Evolutionary conservation across 441 rosid species (phyloP).

Genomic region (Euphorbia schlechtendalii): DNA sequence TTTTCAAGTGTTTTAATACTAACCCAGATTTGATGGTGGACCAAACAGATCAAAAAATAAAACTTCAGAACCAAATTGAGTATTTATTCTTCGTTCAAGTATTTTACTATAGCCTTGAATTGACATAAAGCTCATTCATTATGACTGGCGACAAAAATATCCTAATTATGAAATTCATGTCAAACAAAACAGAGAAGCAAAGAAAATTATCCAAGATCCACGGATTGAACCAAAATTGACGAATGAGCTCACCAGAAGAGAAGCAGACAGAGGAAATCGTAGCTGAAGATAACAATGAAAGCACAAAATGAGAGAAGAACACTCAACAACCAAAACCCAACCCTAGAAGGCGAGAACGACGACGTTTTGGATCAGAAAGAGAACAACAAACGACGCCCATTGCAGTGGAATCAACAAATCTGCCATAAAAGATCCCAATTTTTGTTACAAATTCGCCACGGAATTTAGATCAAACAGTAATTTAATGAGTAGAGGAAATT

Average conservation of each 20-base stretch:
- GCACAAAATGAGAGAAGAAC: background rate
- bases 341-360: background rate
- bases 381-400: background rate
- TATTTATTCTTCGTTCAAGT: no score
- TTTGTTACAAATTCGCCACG: background rate
- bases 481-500: background rate
- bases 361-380: background rate
- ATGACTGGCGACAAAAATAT: background rate
- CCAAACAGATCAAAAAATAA: background rate
- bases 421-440: background rate
- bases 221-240: background rate
- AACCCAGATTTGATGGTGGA: background rate
- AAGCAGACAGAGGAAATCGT: background rate
- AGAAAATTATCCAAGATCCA: background rate
- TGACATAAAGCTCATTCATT: background rate
- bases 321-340: background rate
- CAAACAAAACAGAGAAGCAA: background rate
- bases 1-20: background rate
- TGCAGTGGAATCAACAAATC: background rate
- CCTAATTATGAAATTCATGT: background rate
- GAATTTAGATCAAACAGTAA: background rate
- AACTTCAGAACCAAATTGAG: background rate
- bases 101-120: background rate
- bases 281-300: background rate
- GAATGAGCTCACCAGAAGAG: background rate